Base-by-base conservation (phyloP, 1,284 basidiomycete genomes). In the Boletus calvinii region DNA sequence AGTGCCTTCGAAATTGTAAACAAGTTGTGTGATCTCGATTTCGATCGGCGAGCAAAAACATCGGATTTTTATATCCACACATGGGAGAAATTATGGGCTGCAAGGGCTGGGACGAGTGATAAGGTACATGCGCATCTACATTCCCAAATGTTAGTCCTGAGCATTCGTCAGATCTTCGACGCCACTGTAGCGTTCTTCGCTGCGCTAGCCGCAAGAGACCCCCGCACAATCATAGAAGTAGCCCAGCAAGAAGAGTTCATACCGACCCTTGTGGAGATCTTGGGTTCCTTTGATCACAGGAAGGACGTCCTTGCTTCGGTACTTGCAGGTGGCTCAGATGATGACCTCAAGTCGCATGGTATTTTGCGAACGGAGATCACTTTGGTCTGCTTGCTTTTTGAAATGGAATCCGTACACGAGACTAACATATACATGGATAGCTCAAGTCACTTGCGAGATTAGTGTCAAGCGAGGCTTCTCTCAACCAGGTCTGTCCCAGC, bases 1-100 rank as follows among this genome's bases (percentile, higher is more conserved):
- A 89, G 89, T 62, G 88, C 87, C 3, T 67, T 88, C 22, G 88
- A 92, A 63, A 80, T 92, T 24, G 77, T 84, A 3, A 80, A 74
- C 11, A 89, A 90, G 61, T 70, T 92, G 9, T 86, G 84, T 53
- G 84, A 88, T 57, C 53, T 68, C 1, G 86, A 87, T n/a, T 92
- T 92, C 60, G 74, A 80, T 18, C 79, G 86, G 4, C 84, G 84
- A 61, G 87, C 88, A 6, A 85, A 83, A 58, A 82, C 85, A 0
- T 80, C 86, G 0, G 87, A 90, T 59, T 87, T 90, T 53, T 74
- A 84, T 24, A 66, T 71, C 12, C 78, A 77, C 26, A 81, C 85
- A 4, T 90, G 86, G 85, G 79, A 84, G 47, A 75, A 80, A 4
- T 73, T 91, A 36, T 65, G 74, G 26, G 72, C 71, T 13, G 80